Conservation (phyloP, 2,329 filamentous ascomycete genomes). For the Lecanosticta acicola region DNA sequence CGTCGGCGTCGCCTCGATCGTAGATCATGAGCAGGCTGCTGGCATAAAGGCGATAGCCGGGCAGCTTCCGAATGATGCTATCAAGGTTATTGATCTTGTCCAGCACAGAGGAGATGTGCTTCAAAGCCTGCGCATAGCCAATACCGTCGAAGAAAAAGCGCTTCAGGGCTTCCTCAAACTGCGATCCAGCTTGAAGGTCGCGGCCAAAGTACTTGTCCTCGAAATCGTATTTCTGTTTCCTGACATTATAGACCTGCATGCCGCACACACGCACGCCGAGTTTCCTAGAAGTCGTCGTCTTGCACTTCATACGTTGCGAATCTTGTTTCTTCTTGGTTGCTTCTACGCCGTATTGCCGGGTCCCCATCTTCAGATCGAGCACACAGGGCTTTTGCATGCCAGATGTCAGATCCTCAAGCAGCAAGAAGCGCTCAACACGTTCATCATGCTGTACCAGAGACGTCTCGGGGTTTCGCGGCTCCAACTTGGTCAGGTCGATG, state of each 20-base stretch:
- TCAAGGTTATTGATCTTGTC: conserved; percentile 80
- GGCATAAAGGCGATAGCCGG: conserved; percentile 90
- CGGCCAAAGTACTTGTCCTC: conserved; percentile 97
- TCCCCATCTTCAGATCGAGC: conserved; percentile 97
- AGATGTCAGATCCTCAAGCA: conserved; percentile 89
- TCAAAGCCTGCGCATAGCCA: conserved; percentile 69
- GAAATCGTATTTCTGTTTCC: conserved; percentile 80
- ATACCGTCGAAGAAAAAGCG: conserved; percentile 88
- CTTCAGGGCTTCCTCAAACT: conserved; percentile 83
- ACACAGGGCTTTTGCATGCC: conserved; percentile 97
- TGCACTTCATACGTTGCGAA: conserved; percentile 89
- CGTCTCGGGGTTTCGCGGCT: conserved; percentile 40
- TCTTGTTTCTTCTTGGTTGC: conserved; percentile 86
- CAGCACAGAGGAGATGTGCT: conserved; percentile 82
- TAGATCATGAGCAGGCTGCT: conserved; percentile 94
- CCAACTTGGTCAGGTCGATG: conserved; percentile 25
- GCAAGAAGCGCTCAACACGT: conserved; percentile 84
- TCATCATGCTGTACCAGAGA: conserved; percentile 45
- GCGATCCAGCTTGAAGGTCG: conserved; percentile 74
- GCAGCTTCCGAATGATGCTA: conserved; percentile 69
- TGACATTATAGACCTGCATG: conserved; percentile 90
- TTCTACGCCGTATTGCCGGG: conserved; percentile 90
- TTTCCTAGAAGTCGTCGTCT: conserved; percentile 82
- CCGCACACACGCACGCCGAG: conserved; percentile 92
- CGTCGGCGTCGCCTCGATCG: conserved; percentile 66